Base-by-base conservation (phyloP, 345 rosid genomes). In the Corymbia maculata region DNA sequence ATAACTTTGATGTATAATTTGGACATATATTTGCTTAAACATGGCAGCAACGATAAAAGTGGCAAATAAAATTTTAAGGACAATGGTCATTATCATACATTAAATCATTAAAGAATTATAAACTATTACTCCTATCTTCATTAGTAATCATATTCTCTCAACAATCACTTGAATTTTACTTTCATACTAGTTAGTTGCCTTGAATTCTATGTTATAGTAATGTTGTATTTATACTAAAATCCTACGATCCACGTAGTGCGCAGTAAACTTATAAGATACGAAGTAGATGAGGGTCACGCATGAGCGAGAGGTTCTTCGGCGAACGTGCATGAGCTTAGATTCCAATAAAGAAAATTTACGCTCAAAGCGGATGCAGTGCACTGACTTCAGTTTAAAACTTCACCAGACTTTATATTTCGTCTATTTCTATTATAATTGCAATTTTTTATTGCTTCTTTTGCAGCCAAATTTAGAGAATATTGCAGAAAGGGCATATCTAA, bases 1-100 rank as follows among this genome's bases (percentile, higher is more conserved):
- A 12, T 59, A 7, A 59, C 66, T 26, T 59, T 26, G 68, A 28
- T 59, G 6, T 12, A 26, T 59, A 59, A 26, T 30, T 59, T 59
- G 1, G 4, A 26, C 30, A 59, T 59, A 61, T 28, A 61, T 61
- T 61, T 61, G 68, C 68, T 61, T 61, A 61, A 61, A 61, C 16
- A 1, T 0, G 1, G 32, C 30, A 61, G 26, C 13, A 61, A 28
- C 0, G 0, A 61, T 61, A 61, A 5, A 26, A 7, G 28, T 28
- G 68, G 16, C 68, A 61, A 61, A 61, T 61, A 61, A 61, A 11
- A 61, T 61, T 7, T 61, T 61, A 26, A 59, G 11, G 15, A 5
- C 5, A 59, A 3, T 61, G 30, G 26, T 28, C 1, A 5, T 13
- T 28, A 61, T 61, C 16, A 61, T 12, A 12, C 68, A 61, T 5